Evolutionary conservation across 2,329 filamentous ascomycete genomes (phyloP), one percentile per base, ranked within the genome.

Genomic region (Penicillium hordei): DNA sequence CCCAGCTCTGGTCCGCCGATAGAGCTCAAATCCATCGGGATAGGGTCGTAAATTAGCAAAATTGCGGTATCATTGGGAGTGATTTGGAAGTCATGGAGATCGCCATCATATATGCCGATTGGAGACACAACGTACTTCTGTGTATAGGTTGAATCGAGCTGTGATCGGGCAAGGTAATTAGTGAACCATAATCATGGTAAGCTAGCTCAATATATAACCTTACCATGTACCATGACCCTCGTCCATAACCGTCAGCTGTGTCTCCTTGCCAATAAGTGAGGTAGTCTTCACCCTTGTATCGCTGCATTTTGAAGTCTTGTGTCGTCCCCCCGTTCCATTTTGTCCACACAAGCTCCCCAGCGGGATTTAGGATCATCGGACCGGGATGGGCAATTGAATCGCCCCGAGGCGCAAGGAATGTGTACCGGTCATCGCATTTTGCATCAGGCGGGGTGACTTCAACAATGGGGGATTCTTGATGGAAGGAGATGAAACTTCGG

Each of bases 211-310:
- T 75, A 76, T 72, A 67, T 17, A 4, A 12, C 62, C 3, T 5
- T 56, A 70, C 68, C 68, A 70, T 70, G 42, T 69, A 70, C 58
- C 68, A 70, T 23, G 59, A 65, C 27, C 68, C 68, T 19, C 58
- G 48, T 3, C 80, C 79, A 62, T 80, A 75, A 4, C 78, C 79
- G 8, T 78, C 76, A 51, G 79, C 76, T 31, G 76, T 73, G 40
- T 78, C 77, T 31, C 79, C 79, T 31, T 77, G 73, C 79, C 79
- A 81, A 60, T 80, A 81, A 0, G 78, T 80, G 53, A 81, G 60
- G 63, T 78, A 80, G 23, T 73, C 63, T 58, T 80, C 61, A 10
- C 75, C 78, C 54, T 72, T 72, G 58, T 78, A 81, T 19, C 67
- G 63, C 65, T 82, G 79, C 1, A 79, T 74, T 62, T 76, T 75